A percentile compares a stretch with the other conserved stretches of the same genome.
These are phyloP conservation scores for Lodderomyces beijingensis DNA, from an alignment of 1,139 yeast genomes.

Conservation along the genomic window DNA sequence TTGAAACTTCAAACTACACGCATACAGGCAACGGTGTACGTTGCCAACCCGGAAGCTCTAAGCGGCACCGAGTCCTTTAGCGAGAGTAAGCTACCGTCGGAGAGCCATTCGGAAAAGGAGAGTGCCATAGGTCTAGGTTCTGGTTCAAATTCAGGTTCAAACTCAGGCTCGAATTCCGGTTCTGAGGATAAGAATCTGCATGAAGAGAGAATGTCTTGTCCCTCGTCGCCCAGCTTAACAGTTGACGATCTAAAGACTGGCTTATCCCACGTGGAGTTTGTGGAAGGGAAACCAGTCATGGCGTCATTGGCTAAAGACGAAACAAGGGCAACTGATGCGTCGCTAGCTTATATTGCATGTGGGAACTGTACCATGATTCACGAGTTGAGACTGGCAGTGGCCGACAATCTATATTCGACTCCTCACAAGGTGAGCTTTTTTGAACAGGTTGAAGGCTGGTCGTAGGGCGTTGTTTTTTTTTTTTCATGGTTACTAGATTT, in stretches of 20 bases:
- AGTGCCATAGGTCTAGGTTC: too few relatives aligned
- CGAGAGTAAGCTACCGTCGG: neutral
- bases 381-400: slow-evolving; percentile 32
- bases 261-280: slow-evolving; percentile 21
- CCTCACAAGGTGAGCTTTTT: neutral
- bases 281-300: slow-evolving; percentile 29
- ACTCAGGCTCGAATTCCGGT: too few relatives aligned
- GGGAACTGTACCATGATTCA: slow-evolving; percentile 50
- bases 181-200: too few relatives aligned
- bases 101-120: neutral
- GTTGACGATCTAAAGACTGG: slow-evolving; percentile 10
- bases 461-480: too few relatives aligned
- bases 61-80: neutral
- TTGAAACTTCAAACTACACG: slow-evolving; percentile 15
- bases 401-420: neutral
- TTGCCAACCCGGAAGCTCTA: neutral
- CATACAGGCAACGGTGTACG: neutral
- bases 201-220: slow-evolving; percentile 1
- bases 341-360: slow-evolving; percentile 44
- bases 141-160: too few relatives aligned
- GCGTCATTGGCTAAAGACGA: slow-evolving; percentile 20
- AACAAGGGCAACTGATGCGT: slow-evolving; percentile 29
- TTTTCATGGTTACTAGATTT: too few relatives aligned
- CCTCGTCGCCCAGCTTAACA: too few relatives aligned
- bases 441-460: slow-evolving; percentile 1